Base-by-base conservation (phyloP, 1,139 yeast genomes). In the Sugiyamaella xylanicola region DNA sequence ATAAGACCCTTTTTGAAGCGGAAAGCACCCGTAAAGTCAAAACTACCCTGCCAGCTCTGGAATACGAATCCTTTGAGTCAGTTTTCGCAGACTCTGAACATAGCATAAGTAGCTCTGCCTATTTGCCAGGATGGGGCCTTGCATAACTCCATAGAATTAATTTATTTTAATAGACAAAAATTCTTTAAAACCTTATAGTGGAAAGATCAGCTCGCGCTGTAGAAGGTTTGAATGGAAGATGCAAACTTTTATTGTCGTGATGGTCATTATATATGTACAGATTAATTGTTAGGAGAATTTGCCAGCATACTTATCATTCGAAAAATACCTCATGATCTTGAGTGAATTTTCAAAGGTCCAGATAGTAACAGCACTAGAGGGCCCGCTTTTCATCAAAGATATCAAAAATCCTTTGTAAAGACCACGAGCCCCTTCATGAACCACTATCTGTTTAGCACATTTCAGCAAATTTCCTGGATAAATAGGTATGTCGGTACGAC, bases 361-460 rank as follows among this genome's bases (percentile, higher is more conserved):
- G 54, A 90, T 74, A n/a, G 92, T 83, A 3, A 88, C 73, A 0
- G 92, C 93, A 49, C 68, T 86, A 0, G 95, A 83, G 0, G 96
- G 96, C 0, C 93, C 93, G 17, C 88, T 83, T 67, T 90, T 90
- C 52, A 87, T 57, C 4, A 90, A 63, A 13, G 93, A 85, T 1
- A 89, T 79, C 0, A 82, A 73, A 58, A 84, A 79, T 0, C 97
- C 97, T 58, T 82, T 82, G 72, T 90, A 91, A 19, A 90, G 74
- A 0, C 96, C 92, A 21, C 73, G 65, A 0, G 80, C 3, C 0
- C 95, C 95, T 64, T 87, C 93, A 1, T 66, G 71, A 29, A 63
- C 63, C 0, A 84, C 53, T 21, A 88, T 80, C 15, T 71, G 65
- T 13, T 57, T 40, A 0, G 74, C 72, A 35, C 79, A 70, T 56